phyloP scores from a whole-genome alignment of 257 asterid genomes.

The Prunella vulgaris region DNA sequence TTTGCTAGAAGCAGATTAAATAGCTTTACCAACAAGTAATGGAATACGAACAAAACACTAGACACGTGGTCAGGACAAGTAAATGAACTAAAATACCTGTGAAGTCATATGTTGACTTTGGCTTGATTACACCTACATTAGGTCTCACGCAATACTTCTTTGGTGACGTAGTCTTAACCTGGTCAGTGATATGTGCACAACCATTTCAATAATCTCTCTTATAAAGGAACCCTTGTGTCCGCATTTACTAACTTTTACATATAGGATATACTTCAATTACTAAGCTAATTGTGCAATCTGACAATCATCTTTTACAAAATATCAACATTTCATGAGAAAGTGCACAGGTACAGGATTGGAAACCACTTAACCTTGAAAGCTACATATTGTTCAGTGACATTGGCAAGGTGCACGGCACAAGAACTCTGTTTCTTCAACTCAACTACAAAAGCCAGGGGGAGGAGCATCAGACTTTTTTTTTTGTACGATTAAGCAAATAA shows the following conservation, averaged over 20 bases:
- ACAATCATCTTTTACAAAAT: neutral
- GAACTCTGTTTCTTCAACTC: conserved; percentile 85
- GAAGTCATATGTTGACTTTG: conserved; percentile 62
- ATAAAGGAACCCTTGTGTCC: neutral
- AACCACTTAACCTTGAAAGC: conserved; percentile 73
- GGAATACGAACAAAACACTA: neutral
- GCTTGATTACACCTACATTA: conserved; percentile 79
- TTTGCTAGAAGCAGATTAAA: neutral
- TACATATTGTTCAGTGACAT: conserved; percentile 70
- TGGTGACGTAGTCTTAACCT: conserved; percentile 95
- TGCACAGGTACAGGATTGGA: conserved; percentile 12
- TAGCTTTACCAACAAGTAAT: conserved; percentile 3
- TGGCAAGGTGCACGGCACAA: conserved; percentile 56
- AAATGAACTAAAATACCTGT: conserved; percentile 45
- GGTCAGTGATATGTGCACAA: conserved; percentile 24
- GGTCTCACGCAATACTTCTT: conserved; percentile 88
- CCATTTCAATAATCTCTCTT: conserved; percentile 6
- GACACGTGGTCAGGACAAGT: neutral
- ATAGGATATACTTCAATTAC: neutral
- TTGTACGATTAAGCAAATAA: neutral
- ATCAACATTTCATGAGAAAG: neutral
- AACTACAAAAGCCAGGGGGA: conserved; percentile 41
- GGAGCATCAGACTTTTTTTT: conserved; percentile 18
- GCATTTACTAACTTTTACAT: conserved; percentile 4
- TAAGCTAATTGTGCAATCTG: neutral